A percentile compares a stretch with the other conserved stretches of the same genome.
Conservation (phyloP, 169 alveolate species). For the Plasmodium gallinaceum region DNA sequence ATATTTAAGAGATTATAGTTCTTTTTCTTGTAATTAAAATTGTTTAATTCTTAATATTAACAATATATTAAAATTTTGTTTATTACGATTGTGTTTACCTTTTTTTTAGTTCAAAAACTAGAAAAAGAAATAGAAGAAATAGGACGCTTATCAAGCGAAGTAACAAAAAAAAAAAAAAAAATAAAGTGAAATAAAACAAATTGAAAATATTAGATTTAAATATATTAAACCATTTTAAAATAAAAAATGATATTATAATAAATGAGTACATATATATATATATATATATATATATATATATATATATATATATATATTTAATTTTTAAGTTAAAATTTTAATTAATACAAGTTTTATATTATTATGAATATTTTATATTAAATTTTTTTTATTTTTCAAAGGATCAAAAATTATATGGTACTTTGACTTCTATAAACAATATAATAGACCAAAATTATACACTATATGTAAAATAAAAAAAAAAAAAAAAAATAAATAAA, state of each 20-base stretch:
- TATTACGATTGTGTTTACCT: conserved; percentile 9
- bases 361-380: neutral
- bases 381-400: neutral
- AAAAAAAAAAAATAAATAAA: neutral
- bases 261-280: neutral
- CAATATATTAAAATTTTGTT: neutral
- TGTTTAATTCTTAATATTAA: neutral
- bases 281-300: no score
- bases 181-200: neutral
- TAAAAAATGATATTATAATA: neutral
- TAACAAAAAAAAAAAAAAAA: conserved; percentile 11
- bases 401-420: conserved; percentile 34
- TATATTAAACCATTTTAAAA: neutral
- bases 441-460: conserved; percentile 26
- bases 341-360: neutral
- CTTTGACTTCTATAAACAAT: conserved; percentile 24
- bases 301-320: neutral
- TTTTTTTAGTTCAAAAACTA: conserved; percentile 12
- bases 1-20: conserved; percentile 12
- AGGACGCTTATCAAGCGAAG: conserved; percentile 44
- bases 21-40: conserved; percentile 9
- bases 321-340: neutral
- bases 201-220: neutral
- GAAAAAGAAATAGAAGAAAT: conserved; percentile 41
- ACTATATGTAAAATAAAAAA: conserved; percentile 33